Evolutionary conservation across 352 stramenopile genomes (phyloP), one percentile per base, ranked within the genome.

Genomic region (Thraustochytrium sp.): DNA sequence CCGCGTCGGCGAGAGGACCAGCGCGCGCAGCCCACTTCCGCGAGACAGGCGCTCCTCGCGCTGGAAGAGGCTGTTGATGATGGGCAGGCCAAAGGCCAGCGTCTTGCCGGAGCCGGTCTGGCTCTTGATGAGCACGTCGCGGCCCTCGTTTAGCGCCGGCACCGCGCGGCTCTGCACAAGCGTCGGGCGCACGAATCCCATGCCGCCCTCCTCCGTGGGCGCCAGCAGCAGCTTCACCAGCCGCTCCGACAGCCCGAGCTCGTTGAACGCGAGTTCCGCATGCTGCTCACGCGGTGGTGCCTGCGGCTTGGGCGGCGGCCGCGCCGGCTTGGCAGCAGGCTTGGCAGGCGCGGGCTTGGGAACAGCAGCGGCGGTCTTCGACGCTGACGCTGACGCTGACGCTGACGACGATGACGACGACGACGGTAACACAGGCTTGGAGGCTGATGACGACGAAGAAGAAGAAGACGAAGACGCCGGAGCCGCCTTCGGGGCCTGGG

Each of bases 71-170:
- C 2, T 51, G 2, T 84, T 40, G 18, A 84, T 54, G 37, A 80
- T 75, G 4, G 75, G 75, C 23, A 84, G 29, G 21, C 55, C 55
- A 84, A 84, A 84, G 16, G 75, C 53, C 5, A 84, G 75, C 8
- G 75, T 84, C 37, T 84, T 84, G 34, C 75, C 75, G 31, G 75
- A 84, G 3, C 75, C 75, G 36, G 75, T 84, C 29, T 84, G 75
- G 72, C 55, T 75, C 23, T 44, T 56, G n/a, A 73, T 61, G 34
- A 84, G 75, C 26, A 84, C 40, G 49, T 84, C 75, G 3, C 61
- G 55, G 4, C 75, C 75, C 18, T 0, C 75, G 13, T 84, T 13
- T 8, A 84, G 31, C 11, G 36, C 23, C 5, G 75, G 75, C 16
- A 84, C 84, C 9, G 54, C 44, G 13, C 42, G 56, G 18, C 11